Conservation (phyloP, 345 rosid genomes). For the Diplotaxis tenuifolia region DNA sequence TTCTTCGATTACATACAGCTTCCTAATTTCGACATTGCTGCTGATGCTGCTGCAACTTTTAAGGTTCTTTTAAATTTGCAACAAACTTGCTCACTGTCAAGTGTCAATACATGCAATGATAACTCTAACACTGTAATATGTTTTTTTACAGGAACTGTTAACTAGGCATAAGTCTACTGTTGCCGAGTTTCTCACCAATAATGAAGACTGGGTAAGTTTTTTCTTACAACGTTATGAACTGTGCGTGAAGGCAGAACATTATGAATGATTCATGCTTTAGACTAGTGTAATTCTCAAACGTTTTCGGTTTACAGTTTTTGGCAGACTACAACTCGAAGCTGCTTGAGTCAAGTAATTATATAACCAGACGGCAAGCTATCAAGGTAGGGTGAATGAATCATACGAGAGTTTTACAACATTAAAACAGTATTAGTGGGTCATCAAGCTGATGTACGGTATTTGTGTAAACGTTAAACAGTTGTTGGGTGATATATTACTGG, state of each 20-base stretch:
- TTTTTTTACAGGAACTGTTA: conserved; percentile 72
- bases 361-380: conserved; percentile 93
- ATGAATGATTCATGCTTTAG: not conserved
- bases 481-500: conserved; percentile 83
- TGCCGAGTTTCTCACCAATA: conserved; percentile 86
- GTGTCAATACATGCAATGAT: not conserved
- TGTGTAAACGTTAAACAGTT: conserved; percentile 47
- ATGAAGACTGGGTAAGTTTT: conserved; percentile 85
- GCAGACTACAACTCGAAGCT: conserved; percentile 84
- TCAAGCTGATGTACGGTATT: not conserved
- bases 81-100: not conserved
- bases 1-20: conserved; percentile 89
- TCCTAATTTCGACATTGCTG: conserved; percentile 95
- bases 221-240: not conserved
- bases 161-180: conserved; percentile 99
- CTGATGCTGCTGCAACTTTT: conserved; percentile 98
- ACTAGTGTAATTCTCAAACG: not conserved
- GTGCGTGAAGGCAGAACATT: not conserved
- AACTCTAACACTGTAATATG: conserved; percentile 20
- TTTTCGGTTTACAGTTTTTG: conserved; percentile 63
- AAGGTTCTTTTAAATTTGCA: conserved; percentile 50
- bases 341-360: conserved; percentile 88
- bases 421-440: not conserved
- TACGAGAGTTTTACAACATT: not conserved
- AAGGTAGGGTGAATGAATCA: conserved; percentile 52